phyloP scores from a whole-genome alignment of 2,329 filamentous ascomycete genomes.

The Coleophoma eucalyptorum region DNA sequence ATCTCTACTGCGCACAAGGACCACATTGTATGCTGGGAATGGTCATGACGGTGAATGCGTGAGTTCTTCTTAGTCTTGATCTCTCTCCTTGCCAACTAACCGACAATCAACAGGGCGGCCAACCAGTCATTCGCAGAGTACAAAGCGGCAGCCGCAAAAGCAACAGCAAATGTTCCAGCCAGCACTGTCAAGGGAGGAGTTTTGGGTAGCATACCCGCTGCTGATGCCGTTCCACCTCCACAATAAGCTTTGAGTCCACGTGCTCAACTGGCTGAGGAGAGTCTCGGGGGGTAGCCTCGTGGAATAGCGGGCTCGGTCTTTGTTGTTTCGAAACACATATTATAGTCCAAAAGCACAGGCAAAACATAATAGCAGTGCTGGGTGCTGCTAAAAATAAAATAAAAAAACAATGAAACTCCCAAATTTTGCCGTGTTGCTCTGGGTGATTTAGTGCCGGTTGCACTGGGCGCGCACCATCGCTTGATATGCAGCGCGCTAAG shows the following conservation, averaged over 20 bases:
- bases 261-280: no score
- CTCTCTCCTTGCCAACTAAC: neutral
- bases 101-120: neutral
- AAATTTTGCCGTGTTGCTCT: no score
- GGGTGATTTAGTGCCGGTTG: no score
- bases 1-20: slow-evolving; percentile 34
- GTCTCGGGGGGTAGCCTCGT: no score
- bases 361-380: neutral
- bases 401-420: no score
- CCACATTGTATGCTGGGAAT: slow-evolving; percentile 35
- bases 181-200: slow-evolving; percentile 1
- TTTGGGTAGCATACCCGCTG: slow-evolving; percentile 3
- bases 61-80: neutral
- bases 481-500: no score
- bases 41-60: slow-evolving; percentile 35
- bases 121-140: slow-evolving; percentile 6
- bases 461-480: no score
- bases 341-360: neutral
- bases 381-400: neutral
- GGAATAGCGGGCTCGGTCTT: no score
- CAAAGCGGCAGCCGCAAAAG: slow-evolving; percentile 1
- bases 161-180: slow-evolving; percentile 5
- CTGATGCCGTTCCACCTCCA: slow-evolving; percentile 5
- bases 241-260: neutral
- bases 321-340: no score